A percentile compares a stretch with the other conserved stretches of the same genome.
These are phyloP conservation scores for Pythium myriotylum DNA, from an alignment of 352 stramenopile genomes.

Conservation along the genomic window DNA sequence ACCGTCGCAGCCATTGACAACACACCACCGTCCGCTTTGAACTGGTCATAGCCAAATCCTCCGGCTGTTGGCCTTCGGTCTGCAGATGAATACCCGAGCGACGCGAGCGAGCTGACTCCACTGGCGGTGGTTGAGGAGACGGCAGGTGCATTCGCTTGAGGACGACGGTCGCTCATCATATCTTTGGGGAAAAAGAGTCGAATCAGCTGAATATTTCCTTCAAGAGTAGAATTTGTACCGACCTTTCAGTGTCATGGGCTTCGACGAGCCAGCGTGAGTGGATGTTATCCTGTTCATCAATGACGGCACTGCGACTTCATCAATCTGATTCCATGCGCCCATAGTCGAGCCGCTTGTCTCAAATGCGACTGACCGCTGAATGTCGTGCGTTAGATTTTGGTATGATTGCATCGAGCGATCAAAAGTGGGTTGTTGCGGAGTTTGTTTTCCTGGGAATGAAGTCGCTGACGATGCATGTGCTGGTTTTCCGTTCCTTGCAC, in stretches of 20 bases:
- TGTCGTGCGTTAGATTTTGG: neutral
- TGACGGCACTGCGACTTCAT: conserved; percentile 1
- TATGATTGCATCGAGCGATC: no score
- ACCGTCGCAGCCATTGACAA: neutral
- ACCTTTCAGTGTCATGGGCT: conserved; percentile 35
- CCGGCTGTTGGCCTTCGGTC: neutral
- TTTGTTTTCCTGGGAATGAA: no score
- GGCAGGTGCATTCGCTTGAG: neutral
- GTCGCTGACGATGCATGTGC: neutral
- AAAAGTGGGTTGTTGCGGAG: no score
- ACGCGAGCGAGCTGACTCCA: conserved; percentile 6
- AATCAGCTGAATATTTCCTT: neutral
- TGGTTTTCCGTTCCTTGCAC: neutral
- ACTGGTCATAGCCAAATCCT: conserved; percentile 25
- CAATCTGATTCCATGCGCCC: neutral
- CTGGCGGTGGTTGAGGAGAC: neutral
- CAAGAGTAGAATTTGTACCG: neutral
- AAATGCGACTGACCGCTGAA: neutral
- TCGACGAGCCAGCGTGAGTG: neutral
- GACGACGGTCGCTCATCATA: conserved; percentile 24
- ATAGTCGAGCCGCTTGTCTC: neutral
- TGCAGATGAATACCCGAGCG: conserved; percentile 8
- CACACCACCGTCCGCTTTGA: conserved; percentile 30
- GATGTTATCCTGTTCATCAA: conserved; percentile 7
- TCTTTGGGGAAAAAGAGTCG: conserved; percentile 7